Percentiles rank a stretch among this genome's conserved stretches.
Evolutionary conservation across 441 rosid species (phyloP).

Genomic region (Mallotus repandus): DNA sequence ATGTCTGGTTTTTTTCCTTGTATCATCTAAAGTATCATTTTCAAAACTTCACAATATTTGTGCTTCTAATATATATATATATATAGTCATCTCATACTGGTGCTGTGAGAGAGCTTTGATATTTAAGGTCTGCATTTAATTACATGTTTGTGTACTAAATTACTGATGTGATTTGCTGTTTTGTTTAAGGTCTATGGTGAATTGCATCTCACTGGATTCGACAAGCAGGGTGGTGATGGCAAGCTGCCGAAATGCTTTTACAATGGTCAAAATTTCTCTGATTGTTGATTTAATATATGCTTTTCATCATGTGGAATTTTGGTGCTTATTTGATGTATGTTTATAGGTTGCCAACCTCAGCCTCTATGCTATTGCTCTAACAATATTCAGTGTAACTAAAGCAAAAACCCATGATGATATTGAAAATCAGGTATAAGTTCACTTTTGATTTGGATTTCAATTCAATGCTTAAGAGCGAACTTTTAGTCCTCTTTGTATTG

Average conservation of each 20-base stretch:
- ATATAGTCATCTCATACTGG: too few relatives aligned
- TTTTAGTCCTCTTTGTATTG: constrained; percentile 18
- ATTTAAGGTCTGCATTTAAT: not conserved
- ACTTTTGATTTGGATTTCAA: constrained; percentile 1
- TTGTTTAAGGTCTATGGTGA: constrained; percentile 82
- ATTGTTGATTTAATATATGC: constrained; percentile 15
- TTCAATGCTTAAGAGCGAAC: constrained; percentile 13
- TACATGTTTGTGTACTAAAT: not conserved
- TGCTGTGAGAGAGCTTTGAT: too few relatives aligned
- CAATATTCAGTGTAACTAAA: constrained; percentile 47
- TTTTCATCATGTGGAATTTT: constrained; percentile 11
- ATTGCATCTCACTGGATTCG: constrained; percentile 84
- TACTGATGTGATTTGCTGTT: too few relatives aligned
- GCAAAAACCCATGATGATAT: constrained; percentile 58
- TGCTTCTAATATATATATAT: too few relatives aligned
- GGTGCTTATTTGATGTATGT: constrained; percentile 14
- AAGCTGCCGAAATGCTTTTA: constrained; percentile 95
- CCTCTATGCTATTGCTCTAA: constrained; percentile 75
- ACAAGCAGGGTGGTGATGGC: constrained; percentile 85
- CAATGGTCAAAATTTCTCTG: constrained; percentile 58
- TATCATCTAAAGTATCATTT: not conserved
- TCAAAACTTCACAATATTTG: too few relatives aligned
- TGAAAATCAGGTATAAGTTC: constrained; percentile 66
- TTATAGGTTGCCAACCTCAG: constrained; percentile 87
- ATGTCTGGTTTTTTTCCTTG: not conserved